Evolutionary conservation across 768 basidiomycete species (phyloP), one percentile per base, ranked within the genome.

Genomic region (Filobasidium floriforme): DNA sequence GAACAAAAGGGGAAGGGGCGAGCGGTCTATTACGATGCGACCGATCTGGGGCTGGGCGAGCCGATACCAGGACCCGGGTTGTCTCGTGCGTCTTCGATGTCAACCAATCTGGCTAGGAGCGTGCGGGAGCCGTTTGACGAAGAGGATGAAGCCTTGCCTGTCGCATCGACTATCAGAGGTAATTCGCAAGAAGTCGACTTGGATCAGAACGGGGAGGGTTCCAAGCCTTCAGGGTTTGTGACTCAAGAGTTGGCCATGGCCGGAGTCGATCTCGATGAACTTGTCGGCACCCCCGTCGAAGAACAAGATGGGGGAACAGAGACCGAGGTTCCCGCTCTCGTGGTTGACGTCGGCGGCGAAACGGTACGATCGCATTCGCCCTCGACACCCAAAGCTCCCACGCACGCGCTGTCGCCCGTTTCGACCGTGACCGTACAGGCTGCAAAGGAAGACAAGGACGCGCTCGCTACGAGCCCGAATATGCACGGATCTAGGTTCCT

Each of bases 1-100:
- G 64, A 65, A 22, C 49, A 65, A 65, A 65, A 65, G 59, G 64
- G 64, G 6, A 65, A 65, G 46, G 64, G 62, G 3, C 51, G 54
- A 40, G 62, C n/a, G 52, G 40, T 63, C 12, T 51, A 41, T 14
- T 24, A 54, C 12, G 32, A 22, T 24, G 62, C 22, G 5, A 18
- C 43, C 26, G 61, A 26, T 49, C 12, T 49, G 46, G 44, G 43
- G 15, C 29, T 65, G 29, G 59, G 24, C 18, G 24, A 59, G 14
- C 57, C 26, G 18, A 32, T 26, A 46, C 40, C 28, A 43, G 32
- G 32, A 24, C 18, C 51, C 11, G 40, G 26, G 14, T 19, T 51
- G 22, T 28, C 57, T 10, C 28, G 15, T 7, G 41, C 41, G 57
- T 15, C 19, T 41, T 24, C 44, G 5, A 24, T 32, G 14, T 24